Base-by-base conservation (phyloP, 768 basidiomycete genomes). In the Leccinum fibrillosum region DNA sequence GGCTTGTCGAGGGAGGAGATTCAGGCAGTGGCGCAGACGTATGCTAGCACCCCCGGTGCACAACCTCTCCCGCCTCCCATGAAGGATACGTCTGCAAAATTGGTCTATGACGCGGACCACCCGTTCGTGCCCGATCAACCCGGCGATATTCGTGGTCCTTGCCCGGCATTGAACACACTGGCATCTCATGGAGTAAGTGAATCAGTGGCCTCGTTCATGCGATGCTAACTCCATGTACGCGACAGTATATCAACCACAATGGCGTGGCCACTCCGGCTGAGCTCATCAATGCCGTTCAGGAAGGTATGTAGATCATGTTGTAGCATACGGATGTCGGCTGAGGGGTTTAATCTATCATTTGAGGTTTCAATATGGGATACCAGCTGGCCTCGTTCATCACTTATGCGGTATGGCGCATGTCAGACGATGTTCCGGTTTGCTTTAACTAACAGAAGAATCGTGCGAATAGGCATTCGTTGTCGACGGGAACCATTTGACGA, bases 401-500 rank as follows among this genome's bases (percentile, higher is more conserved):
- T 26, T 68, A 68, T 44, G 60, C 13, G 34, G 67, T 69, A 55
- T 34, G 47, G 21, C 13, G 4, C 47, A 32, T 49, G 55, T 54
- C 23, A 2, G 15, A 49, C n/a, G 3, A 4, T 34, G 7, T 49
- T 10, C 17, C 9, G 5, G 9, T 30, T 19, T 39, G n/a, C 17
- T 8, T 3, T 35, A 0, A 19, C 49, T 62, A 13, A 69, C 21
- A 1, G 2, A 50, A 17, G 34, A 9, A 37, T 50, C 34, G 25
- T 37, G 7, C 25, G 17, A 51, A 55, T 37, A 68, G 68, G 56
- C 68, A 23, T 69, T 69, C 21, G 0, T 69, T 25, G 67, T 69
- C 10, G 67, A 69, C 17, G 67, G 67, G 3, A 68, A 69, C n/a
- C 67, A 67, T 25, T 53, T 68, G 58, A 68, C 67, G 15, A 68